Evolutionary conservation across 768 basidiomycete species (phyloP).

Genomic region (Naganishia kalamii): DNA sequence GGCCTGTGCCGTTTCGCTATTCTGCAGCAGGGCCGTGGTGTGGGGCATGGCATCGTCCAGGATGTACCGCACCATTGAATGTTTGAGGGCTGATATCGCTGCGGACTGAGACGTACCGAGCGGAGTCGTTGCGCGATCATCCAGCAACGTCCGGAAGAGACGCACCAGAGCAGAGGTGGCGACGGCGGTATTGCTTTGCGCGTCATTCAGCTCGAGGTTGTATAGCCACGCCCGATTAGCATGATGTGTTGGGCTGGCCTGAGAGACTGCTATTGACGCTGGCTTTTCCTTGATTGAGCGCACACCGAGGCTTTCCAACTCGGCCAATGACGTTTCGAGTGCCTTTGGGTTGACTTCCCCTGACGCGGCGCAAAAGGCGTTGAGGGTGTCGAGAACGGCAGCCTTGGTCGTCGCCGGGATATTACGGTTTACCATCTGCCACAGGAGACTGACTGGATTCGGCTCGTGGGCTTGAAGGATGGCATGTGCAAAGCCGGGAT

Average conservation of each 20-base stretch:
- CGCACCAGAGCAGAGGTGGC: constrained; percentile 8
- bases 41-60: constrained; percentile 10
- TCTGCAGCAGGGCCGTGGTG: constrained; percentile 6
- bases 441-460: neutral
- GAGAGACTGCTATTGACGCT: neutral
- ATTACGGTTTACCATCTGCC: constrained; percentile 19
- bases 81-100: neutral
- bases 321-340: neutral
- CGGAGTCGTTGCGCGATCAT: neutral
- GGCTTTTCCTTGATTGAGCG: neutral
- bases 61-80: constrained; percentile 17
- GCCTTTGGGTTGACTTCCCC: constrained; percentile 8
- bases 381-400: constrained; percentile 16
- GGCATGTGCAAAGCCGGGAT: constrained; percentile 11
- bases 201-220: constrained; percentile 15
- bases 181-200: neutral
- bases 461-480: constrained; percentile 4
- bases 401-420: constrained; percentile 1
- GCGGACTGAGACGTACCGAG: neutral
- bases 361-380: constrained; percentile 8
- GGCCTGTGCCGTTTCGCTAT: neutral
- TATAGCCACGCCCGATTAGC: constrained; percentile 10
- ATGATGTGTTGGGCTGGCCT: neutral
- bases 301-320: constrained; percentile 11
- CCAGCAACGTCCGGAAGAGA: constrained; percentile 4